Conservation (phyloP, 345 rosid species). For the Brassica cretica region DNA sequence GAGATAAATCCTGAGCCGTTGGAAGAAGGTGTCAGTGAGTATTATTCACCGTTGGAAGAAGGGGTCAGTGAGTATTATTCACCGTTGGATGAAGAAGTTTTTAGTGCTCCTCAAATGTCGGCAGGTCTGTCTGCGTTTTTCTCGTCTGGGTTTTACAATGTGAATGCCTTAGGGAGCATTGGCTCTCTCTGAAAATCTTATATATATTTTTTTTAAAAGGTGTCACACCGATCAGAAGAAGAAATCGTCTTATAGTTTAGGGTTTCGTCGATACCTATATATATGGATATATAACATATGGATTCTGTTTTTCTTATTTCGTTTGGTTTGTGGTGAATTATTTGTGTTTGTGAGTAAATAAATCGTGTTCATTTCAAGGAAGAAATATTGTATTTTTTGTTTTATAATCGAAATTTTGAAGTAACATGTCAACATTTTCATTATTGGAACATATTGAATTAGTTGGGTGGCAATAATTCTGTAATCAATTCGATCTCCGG, state of each 20-base stretch:
- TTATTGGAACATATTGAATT: not conserved
- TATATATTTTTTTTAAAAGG: not conserved
- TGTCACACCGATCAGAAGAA: not conserved
- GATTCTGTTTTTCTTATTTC: not conserved
- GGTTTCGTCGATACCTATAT: constrained; percentile 25
- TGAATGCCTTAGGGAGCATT: constrained; percentile 35
- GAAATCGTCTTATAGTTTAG: constrained; percentile 25
- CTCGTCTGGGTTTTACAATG: constrained; percentile 37
- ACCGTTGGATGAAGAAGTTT: constrained; percentile 34
- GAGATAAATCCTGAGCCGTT: constrained; percentile 30
- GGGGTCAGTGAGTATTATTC: constrained; percentile 25
- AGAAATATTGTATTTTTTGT: not conserved
- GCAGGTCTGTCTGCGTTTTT: constrained; percentile 35
- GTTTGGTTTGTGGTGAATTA: not conserved
- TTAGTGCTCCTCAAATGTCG: constrained; percentile 32
- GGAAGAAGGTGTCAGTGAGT: constrained; percentile 19
- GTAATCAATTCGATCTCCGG: constrained; percentile 7
- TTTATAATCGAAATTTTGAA: not conserved
- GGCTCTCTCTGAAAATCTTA: constrained; percentile 30
- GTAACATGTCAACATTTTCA: not conserved
- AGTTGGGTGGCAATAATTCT: not conserved
- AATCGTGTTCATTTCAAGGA: not conserved
- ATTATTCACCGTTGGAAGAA: constrained; percentile 33
- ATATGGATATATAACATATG: constrained; percentile 2
- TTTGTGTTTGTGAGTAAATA: constrained; percentile 12